Evolutionary conservation across 1,284 basidiomycete species (phyloP), one percentile per base, ranked within the genome.

Genomic region (Pascua guehoae): DNA sequence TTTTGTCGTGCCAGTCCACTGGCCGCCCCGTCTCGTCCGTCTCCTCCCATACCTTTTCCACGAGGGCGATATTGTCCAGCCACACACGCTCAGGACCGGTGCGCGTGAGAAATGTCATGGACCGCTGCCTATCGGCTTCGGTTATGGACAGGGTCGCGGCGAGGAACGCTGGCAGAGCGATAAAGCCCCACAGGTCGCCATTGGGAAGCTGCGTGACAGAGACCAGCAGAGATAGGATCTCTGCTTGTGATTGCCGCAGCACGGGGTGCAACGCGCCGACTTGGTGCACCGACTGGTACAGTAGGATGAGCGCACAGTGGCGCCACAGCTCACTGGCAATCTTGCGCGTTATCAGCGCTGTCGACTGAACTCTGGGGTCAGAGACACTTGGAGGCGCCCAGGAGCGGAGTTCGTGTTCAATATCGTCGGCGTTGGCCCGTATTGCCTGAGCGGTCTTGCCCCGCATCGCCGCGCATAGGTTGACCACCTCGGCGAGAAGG

Each of bases 41-140:
- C 53, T 68, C 68, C 48, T 66, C 64, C 68, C 68, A 70, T 0
- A 70, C 41, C 53, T 63, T 66, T 39, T 67, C 64, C 14, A 69
- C 62, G 32, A 69, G 43, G 0, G 64, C 62, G 38, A 68, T 64
- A 42, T 70, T 70, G 56, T 68, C 68, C 42, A 66, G 45, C 68
- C 66, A 68, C 15, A 68, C 61, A 10, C 63, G 51, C 49, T 70
- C 68, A 7, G 66, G 66, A 2, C 66, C 68, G 1, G 62, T 55
- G 32, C 63, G 58, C 24, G 53, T 49, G 24, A 70, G 47, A 44
- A 64, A 65, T 40, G 54, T 38, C 62, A 68, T 61, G 0, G 66
- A 44, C 8, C 60, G 48, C 32, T 64, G 48, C n/a, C 68, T 47
- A 47, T 70, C 68, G 12, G 53, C 36, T 14, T 63, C 58, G 10